These are phyloP conservation scores for Trypanosoma boissoni DNA, from an alignment of 208 protist species.

Conservation along the genomic window DNA sequence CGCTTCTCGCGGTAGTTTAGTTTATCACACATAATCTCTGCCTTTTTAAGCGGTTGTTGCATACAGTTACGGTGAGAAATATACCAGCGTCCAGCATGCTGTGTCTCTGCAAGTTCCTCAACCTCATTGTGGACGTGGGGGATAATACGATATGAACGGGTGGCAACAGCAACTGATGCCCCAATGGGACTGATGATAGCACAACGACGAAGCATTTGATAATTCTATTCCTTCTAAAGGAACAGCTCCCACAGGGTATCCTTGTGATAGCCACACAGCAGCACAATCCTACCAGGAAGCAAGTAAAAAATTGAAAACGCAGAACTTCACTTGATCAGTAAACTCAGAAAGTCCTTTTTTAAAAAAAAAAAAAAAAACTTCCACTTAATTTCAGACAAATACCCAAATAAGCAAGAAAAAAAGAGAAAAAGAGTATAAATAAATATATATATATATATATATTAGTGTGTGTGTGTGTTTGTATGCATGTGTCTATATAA, in stretches of 20 bases:
- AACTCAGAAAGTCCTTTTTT: too few species aligned
- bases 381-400: too few species aligned
- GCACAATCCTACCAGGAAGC: too few species aligned
- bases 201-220: constrained; percentile 29
- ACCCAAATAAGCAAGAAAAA: too few species aligned
- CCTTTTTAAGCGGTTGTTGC: constrained; percentile 82
- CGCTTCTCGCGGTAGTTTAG: constrained; percentile 84
- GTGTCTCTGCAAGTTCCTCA: constrained; percentile 85
- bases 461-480: neutral
- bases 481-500: neutral
- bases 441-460: constrained; percentile 16
- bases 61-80: constrained; percentile 82
- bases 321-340: too few species aligned
- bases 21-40: constrained; percentile 86
- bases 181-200: neutral
- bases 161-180: neutral
- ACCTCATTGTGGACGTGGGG: constrained; percentile 85
- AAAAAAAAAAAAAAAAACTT: too few species aligned
- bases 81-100: constrained; percentile 73
- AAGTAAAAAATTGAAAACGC: neutral
- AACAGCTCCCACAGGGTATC: neutral
- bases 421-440: too few species aligned
- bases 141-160: constrained; percentile 73
- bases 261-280: too few species aligned
- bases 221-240: neutral